Percentiles rank a stretch among this genome's conserved stretches.
Evolutionary conservation across 2,329 filamentous ascomycete genomes (phyloP).

Genomic region (Xylaria sp.): DNA sequence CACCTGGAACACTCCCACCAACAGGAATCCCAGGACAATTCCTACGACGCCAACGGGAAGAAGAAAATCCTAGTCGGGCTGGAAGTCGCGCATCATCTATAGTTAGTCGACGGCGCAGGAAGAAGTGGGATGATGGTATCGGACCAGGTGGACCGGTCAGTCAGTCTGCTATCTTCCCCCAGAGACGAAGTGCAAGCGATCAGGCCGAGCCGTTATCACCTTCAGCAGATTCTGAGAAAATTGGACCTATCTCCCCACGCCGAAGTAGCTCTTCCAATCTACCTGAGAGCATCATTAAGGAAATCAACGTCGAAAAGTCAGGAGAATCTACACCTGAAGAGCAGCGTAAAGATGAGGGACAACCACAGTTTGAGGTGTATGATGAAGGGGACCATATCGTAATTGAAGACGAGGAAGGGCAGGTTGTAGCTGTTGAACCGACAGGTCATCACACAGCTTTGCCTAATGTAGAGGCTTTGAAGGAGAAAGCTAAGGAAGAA

Average conservation of each 20-base stretch:
- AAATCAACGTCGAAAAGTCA: constrained; percentile 44
- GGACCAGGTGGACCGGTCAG: constrained; percentile 88
- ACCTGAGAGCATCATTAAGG: constrained; percentile 37
- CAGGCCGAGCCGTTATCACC: constrained; percentile 51
- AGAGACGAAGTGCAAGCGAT: constrained; percentile 53
- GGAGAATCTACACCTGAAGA: constrained; percentile 44
- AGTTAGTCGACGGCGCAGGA: constrained; percentile 71
- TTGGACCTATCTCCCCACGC: constrained; percentile 31
- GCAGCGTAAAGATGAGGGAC: constrained; percentile 36
- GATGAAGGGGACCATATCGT: constrained; percentile 83
- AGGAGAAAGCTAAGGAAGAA: constrained; percentile 51
- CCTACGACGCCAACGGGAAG: constrained; percentile 83
- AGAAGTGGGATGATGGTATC: constrained; percentile 75
- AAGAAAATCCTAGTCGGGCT: constrained; percentile 66
- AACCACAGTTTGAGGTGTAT: constrained; percentile 71
- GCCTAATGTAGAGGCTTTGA: constrained; percentile 41
- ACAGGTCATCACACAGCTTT: constrained; percentile 42
- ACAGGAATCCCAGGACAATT: constrained; percentile 80
- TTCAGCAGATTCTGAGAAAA: constrained; percentile 42
- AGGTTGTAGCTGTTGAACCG: constrained; percentile 77
- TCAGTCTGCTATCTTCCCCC: constrained; percentile 88
- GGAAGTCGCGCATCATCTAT: constrained; percentile 70
- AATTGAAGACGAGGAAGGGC: constrained; percentile 87
- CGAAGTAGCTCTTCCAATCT: constrained; percentile 45
- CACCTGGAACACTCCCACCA: constrained; percentile 77